phyloP scores from a whole-genome alignment of 345 rosid species.

The Triadica sebifera region DNA sequence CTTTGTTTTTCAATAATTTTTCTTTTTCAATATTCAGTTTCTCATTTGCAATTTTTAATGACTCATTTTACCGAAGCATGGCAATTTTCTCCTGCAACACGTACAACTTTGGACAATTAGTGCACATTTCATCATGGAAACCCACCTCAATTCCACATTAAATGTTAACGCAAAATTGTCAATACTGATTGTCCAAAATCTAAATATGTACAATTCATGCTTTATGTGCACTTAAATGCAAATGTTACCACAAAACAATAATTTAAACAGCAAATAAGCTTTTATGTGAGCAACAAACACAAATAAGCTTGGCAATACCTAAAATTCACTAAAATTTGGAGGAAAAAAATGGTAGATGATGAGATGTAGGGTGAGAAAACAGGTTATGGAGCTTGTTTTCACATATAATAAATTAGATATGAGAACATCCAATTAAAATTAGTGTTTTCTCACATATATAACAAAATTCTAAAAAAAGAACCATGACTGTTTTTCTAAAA shows the following conservation, averaged over 20 bases:
- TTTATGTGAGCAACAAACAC: background rate
- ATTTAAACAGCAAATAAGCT: background rate
- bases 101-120: constrained; percentile 5
- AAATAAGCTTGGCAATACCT: background rate
- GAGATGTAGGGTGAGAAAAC: background rate
- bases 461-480: background rate
- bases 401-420: background rate
- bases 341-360: background rate
- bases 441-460: background rate
- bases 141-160: background rate
- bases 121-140: constrained; percentile 12
- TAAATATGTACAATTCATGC: background rate
- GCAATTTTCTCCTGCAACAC: constrained; percentile 84
- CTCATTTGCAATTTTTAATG: constrained; percentile 52
- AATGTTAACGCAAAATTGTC: background rate
- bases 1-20: constrained; percentile 55
- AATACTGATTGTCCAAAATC: constrained; percentile 7
- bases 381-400: background rate
- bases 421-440: background rate
- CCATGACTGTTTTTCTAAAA: too few relatives aligned
- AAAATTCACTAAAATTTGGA: background rate
- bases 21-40: constrained; percentile 58
- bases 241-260: background rate
- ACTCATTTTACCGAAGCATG: constrained; percentile 75
- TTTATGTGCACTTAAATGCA: background rate